Conservation (phyloP, 2,329 filamentous ascomycete genomes). For the Fusarium secorum region DNA sequence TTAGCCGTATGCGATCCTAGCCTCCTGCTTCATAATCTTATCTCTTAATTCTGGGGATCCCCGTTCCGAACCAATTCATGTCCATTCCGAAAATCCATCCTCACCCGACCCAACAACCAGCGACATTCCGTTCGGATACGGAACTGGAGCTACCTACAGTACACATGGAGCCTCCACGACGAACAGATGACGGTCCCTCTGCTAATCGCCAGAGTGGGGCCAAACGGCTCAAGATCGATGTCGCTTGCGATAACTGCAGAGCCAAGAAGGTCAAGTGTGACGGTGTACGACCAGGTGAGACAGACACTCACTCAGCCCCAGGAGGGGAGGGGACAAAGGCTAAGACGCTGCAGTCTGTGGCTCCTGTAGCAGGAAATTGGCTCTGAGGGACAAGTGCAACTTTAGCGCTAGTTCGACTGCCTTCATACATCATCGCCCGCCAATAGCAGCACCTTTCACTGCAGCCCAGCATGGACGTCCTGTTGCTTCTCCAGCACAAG, state of each 20-base stretch:
- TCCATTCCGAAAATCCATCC: constrained; percentile 8
- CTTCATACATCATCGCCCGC: not conserved
- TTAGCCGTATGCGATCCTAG: not conserved
- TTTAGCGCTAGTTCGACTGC: constrained; percentile 34
- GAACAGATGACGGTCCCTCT: not conserved
- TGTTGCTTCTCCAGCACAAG: not conserved
- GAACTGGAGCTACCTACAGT: not conserved
- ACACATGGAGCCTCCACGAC: constrained; percentile 28
- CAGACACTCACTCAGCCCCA: not conserved
- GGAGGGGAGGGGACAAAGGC: not conserved
- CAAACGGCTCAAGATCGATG: constrained; percentile 54
- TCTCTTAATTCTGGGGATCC: not conserved
- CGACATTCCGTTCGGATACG: not conserved
- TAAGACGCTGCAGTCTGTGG: constrained; percentile 41
- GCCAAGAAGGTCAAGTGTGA: constrained; percentile 54
- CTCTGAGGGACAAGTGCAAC: constrained; percentile 41
- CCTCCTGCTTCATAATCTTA: not conserved
- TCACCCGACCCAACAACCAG: not conserved
- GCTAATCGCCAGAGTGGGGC: constrained; percentile 17
- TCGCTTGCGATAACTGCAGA: constrained; percentile 54
- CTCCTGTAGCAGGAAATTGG: constrained; percentile 44
- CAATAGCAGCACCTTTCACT: not conserved
- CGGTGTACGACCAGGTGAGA: constrained; percentile 49
- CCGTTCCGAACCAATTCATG: constrained; percentile 18
- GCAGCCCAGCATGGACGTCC: not conserved